Evolutionary conservation across 192 early-diverging fungal species (phyloP).

Genomic region (Podila verticillata): DNA sequence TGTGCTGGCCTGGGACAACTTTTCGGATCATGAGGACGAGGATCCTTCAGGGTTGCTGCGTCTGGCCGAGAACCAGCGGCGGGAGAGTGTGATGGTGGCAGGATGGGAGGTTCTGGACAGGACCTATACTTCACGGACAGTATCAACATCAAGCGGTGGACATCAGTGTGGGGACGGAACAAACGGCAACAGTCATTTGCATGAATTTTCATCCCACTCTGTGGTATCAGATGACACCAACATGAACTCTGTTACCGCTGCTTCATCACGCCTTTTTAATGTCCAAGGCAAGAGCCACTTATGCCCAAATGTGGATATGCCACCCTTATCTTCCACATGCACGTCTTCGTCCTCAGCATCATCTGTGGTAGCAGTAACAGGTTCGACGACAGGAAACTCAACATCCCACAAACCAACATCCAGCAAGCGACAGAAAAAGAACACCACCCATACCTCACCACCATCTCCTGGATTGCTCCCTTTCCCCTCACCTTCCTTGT

Average conservation of each 20-base stretch:
- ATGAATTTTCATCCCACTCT: background rate
- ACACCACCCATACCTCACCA: background rate
- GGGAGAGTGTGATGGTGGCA: background rate
- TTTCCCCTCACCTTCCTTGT: too few relatives aligned
- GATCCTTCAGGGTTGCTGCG: slow-evolving; percentile 10
- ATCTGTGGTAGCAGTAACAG: background rate
- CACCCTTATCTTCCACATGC: too few relatives aligned
- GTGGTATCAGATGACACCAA: background rate
- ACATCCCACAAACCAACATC: background rate
- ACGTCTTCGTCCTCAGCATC: background rate
- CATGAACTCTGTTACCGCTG: too few relatives aligned
- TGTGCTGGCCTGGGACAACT: background rate
- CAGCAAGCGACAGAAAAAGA: background rate
- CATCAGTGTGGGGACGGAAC: background rate
- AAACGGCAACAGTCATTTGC: background rate
- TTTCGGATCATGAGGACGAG: slow-evolving; percentile 7
- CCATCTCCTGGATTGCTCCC: background rate
- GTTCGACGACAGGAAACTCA: background rate
- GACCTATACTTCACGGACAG: background rate
- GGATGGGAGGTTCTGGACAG: background rate
- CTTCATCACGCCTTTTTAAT: background rate
- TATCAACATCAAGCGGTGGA: background rate
- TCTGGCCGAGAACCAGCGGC: slow-evolving; percentile 19
- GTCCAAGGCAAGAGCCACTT: background rate
- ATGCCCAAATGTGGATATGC: background rate